Percentiles rank a stretch among this genome's conserved stretches.
These are phyloP conservation scores for Alternaria ventricosa DNA, from an alignment of 2,329 filamentous ascomycete genomes.

Conservation along the genomic window DNA sequence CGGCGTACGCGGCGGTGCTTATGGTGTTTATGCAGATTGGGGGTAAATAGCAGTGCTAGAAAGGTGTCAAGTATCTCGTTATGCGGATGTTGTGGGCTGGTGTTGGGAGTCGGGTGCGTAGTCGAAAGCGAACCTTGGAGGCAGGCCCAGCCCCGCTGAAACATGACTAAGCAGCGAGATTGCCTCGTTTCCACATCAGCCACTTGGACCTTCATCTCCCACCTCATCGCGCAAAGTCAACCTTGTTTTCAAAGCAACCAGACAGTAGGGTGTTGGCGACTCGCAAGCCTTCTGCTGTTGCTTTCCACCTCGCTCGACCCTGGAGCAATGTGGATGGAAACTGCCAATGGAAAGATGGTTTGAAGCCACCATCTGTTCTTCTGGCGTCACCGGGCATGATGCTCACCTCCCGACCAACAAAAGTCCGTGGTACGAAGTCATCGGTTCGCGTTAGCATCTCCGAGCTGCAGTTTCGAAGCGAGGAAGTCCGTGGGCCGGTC, in stretches of 20 bases:
- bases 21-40: neutral
- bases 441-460: neutral
- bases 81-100: no score
- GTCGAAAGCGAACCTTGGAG: no score
- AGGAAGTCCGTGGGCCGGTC: neutral
- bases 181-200: neutral
- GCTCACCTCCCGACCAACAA: neutral
- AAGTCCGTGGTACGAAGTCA: neutral
- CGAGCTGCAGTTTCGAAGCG: neutral
- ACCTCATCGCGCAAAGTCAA: neutral
- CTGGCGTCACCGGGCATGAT: neutral
- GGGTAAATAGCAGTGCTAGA: neutral
- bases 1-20: slow-evolving; percentile 19
- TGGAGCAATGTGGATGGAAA: neutral
- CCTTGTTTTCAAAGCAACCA: neutral
- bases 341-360: neutral
- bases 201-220: neutral
- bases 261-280: neutral
- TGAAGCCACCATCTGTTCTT: neutral
- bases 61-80: no score
- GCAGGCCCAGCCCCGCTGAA: neutral
- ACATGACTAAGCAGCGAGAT: neutral
- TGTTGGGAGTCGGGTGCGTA: no score
- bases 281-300: neutral
- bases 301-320: neutral